phyloP scores from a whole-genome alignment of 2,329 filamentous ascomycete genomes.

The Trichothecium roseum region DNA sequence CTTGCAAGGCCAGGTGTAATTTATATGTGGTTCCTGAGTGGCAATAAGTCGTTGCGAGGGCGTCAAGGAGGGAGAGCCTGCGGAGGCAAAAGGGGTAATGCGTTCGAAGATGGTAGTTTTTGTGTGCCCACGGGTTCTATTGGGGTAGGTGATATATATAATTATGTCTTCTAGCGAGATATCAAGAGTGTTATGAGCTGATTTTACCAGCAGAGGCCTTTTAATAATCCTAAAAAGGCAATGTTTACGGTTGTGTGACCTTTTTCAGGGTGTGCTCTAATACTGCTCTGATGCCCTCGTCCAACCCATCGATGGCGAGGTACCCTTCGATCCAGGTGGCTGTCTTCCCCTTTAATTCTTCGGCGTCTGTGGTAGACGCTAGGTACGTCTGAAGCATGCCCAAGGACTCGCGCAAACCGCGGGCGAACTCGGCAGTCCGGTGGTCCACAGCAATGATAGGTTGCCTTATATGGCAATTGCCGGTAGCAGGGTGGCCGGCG shows the following conservation, averaged over 20 bases:
- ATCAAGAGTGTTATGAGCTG: too few relatives aligned
- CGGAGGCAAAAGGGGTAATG: too few relatives aligned
- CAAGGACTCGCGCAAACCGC: constrained; percentile 56
- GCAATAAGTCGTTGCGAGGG: too few relatives aligned
- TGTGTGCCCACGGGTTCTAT: too few relatives aligned
- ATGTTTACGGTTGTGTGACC: constrained; percentile 1
- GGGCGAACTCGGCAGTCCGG: constrained; percentile 60
- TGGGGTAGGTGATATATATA: too few relatives aligned
- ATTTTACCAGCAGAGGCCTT: too few relatives aligned
- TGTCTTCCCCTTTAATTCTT: constrained; percentile 36
- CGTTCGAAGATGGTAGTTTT: too few relatives aligned
- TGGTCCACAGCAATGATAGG: constrained; percentile 56
- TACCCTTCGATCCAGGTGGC: constrained; percentile 44
- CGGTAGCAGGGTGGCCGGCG: constrained; percentile 51
- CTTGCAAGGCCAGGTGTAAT: too few relatives aligned
- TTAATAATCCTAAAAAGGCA: too few relatives aligned
- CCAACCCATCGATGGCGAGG: constrained; percentile 37
- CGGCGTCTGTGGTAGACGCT: constrained; percentile 33
- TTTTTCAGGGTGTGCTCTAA: constrained; percentile 37
- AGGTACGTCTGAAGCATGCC: constrained; percentile 45
- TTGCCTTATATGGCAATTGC: constrained; percentile 61
- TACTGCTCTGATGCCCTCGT: constrained; percentile 44
- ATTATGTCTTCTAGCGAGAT: too few relatives aligned
- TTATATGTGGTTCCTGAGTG: too few relatives aligned
- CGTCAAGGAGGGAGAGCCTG: too few relatives aligned